Evolutionary conservation across 2,329 filamentous ascomycete genomes (phyloP), one percentile per base, ranked within the genome.

Genomic region (Colletotrichum sp.): DNA sequence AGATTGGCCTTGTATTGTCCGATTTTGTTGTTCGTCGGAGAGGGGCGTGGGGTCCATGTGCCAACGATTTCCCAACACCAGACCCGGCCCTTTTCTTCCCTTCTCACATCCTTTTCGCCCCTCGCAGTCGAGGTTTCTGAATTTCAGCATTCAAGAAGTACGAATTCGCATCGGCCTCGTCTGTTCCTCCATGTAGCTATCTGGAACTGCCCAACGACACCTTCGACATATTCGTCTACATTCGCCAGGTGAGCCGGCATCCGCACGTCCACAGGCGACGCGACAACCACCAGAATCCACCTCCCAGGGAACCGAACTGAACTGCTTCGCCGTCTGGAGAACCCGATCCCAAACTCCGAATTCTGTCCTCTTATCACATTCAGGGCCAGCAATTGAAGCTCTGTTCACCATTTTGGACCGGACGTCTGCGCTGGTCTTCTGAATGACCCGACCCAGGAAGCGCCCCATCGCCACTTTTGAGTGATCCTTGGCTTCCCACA

Each of bases 1-100:
- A 66, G 72, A 75, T 75, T 71, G 68, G 68, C 72, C 68, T 13
- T 65, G 32, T 21, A 59, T 59, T 71, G 49, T n/a, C 49, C 68
- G 68, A 75, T 75, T 66, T 71, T 71, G 72, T 66, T 75, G 32
- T 16, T 66, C 18, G 68, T 6, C 59, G 34, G 28, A 66, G 49
- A 52, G 59, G 67, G 67, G 49, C 67, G 60, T 75, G 59, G 59
- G 39, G 44, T 64, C 60, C 44, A 15, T 8, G 65, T 49, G 12
- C 34, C 21, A 71, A 64, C 59, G 18, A 16, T 21, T 65, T 49
- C 32, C 34, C 39, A 15, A 30, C 7, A 32, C 7, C 49, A 71
- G 8, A 15, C 12, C 28, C 44, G 2, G 13, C 26, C 5, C 5
- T 4, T 4, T 12, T 24, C 21, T 9, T 60, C 8, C 26, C 28